Conservation (phyloP, 2,329 filamentous ascomycete genomes). For the Botrytis medusae region DNA sequence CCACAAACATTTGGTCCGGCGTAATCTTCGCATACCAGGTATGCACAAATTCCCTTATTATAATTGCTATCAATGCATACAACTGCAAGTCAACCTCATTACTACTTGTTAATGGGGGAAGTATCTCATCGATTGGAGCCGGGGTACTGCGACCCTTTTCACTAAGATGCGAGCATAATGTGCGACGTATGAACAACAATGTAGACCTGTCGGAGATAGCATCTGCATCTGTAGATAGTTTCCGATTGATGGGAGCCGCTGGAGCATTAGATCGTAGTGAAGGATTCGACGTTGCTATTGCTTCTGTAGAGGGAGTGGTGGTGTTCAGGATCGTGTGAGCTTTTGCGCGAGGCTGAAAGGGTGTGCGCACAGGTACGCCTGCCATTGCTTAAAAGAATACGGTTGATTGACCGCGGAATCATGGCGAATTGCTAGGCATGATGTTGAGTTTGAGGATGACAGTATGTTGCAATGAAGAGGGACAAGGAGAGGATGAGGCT, state of each 20-base stretch:
- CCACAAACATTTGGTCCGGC: slow-evolving; percentile 81
- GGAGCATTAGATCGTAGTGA: slow-evolving; percentile 26
- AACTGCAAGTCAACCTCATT: slow-evolving; percentile 92
- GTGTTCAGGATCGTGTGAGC: slow-evolving; percentile 4
- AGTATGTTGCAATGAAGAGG: neutral
- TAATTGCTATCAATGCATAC: slow-evolving; percentile 86
- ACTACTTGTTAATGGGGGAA: slow-evolving; percentile 89
- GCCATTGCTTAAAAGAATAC: slow-evolving; percentile 17
- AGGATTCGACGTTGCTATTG: slow-evolving; percentile 13
- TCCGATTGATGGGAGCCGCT: slow-evolving; percentile 38
- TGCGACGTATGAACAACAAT: slow-evolving; percentile 74
- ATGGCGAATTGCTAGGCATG: slow-evolving; percentile 5
- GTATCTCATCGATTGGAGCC: slow-evolving; percentile 72
- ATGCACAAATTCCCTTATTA: slow-evolving; percentile 86
- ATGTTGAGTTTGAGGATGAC: neutral
- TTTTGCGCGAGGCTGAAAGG: slow-evolving; percentile 23
- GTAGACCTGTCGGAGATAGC: slow-evolving; percentile 77
- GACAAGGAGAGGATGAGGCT: neutral
- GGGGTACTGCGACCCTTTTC: slow-evolving; percentile 55
- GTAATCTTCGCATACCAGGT: slow-evolving; percentile 94
- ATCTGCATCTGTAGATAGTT: slow-evolving; percentile 51
- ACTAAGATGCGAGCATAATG: slow-evolving; percentile 71
- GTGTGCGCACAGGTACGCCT: slow-evolving; percentile 19
- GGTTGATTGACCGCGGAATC: neutral
- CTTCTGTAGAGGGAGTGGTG: slow-evolving; percentile 5